Evolutionary conservation across 768 basidiomycete genomes (phyloP), one percentile per base, ranked within the genome.

Genomic region (Dioszegia aurantiaca): DNA sequence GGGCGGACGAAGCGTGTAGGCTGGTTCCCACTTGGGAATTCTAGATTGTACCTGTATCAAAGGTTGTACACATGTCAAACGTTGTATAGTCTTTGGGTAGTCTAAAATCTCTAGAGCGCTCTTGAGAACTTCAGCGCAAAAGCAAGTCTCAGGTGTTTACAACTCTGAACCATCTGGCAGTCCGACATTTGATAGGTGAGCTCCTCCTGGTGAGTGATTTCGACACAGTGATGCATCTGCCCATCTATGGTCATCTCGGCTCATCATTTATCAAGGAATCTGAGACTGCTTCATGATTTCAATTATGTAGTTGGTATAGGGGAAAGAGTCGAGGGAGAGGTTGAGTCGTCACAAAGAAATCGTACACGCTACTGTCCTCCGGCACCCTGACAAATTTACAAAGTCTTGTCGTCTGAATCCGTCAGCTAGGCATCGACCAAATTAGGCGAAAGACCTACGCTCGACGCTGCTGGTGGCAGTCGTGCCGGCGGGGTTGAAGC

Each of bases 391-490:
- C 17, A 4, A 56, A 27, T 43, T 69, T 73, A 75, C 61, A 73
- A 65, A 14, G 69, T 68, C 69, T 75, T 75, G 56, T 73, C 70
- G 68, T 75, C 73, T 74, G 58, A 41, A 24, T 30, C n/a, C n/a
- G n/a, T n/a, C n/a, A n/a, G n/a, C n/a, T n/a, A n/a, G n/a, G n/a
- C n/a, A 33, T 33, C 14, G 14, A 14, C 33, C 6, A 33, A 33
- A 33, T 33, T 33, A 33, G 14, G 33, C 33, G 14, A 14, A 33
- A 33, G 21, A 73, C 74, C 67, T 59, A 76, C 74, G 71, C 63
- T 72, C 73, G 48, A 74, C 73, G 59, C 73, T 70, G 28, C 69
- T 72, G 45, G 71, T 70, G 47, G 69, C 72, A 44, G 73, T 70
- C 43, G 73, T 67, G 51, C 72, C 72, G 40, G 69, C 69, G 31